Conservation (phyloP, 768 basidiomycete genomes). For the Hygrophorus pudorinus region DNA sequence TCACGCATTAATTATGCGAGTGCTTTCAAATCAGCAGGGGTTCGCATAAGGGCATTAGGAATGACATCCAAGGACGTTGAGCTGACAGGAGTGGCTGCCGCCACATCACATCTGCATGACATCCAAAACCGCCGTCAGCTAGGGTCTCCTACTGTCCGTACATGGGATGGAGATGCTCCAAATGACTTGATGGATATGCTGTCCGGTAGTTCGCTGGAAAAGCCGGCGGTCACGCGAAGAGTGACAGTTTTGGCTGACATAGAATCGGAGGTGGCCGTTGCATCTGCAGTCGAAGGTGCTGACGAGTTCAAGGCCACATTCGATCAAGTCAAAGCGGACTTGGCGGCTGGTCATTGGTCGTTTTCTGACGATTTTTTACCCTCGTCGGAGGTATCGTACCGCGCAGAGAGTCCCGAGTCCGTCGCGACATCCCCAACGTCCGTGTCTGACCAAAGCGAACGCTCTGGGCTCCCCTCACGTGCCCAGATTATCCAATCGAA, state of each 20-base stretch:
- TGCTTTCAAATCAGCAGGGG: slow-evolving; percentile 76
- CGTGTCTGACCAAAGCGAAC: slow-evolving; percentile 15
- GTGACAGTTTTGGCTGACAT: slow-evolving; percentile 16
- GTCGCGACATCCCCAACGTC: slow-evolving; percentile 8
- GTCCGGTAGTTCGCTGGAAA: slow-evolving; percentile 19
- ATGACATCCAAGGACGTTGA: slow-evolving; percentile 65
- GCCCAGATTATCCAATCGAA: slow-evolving; percentile 48
- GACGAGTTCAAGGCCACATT: slow-evolving; percentile 65
- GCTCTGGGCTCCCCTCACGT: slow-evolving; percentile 37
- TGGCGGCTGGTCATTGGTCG: slow-evolving; percentile 44
- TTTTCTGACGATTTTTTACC: slow-evolving; percentile 17
- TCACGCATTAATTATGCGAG: slow-evolving; percentile 89
- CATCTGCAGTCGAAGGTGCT: slow-evolving; percentile 48
- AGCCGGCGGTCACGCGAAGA: slow-evolving; percentile 20
- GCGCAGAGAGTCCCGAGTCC: not conserved
- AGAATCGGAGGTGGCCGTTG: slow-evolving; percentile 35
- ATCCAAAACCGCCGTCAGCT: slow-evolving; percentile 26
- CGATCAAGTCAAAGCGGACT: slow-evolving; percentile 60
- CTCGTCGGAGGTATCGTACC: slow-evolving; percentile 8
- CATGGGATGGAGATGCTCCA: slow-evolving; percentile 35
- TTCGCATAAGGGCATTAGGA: slow-evolving; percentile 68
- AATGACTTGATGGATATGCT: slow-evolving; percentile 33
- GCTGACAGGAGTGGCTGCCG: slow-evolving; percentile 78
- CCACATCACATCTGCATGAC: slow-evolving; percentile 73
- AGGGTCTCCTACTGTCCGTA: slow-evolving; percentile 17